These are phyloP conservation scores for Acanthamoeba lenticulata DNA, from an alignment of 208 protist genomes.

Conservation along the genomic window DNA sequence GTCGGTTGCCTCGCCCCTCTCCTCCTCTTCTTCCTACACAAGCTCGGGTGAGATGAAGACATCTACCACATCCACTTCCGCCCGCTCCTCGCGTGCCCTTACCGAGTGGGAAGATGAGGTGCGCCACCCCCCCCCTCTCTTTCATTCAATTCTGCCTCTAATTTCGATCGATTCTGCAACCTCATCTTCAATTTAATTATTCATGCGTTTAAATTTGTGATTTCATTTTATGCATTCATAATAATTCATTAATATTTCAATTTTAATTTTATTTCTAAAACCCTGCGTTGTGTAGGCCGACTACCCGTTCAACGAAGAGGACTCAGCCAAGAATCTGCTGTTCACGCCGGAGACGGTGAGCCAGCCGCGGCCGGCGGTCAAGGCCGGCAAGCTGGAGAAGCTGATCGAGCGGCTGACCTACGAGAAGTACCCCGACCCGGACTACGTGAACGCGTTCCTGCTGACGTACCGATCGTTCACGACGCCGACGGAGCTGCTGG, in stretches of 20 bases:
- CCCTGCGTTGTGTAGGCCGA: not conserved
- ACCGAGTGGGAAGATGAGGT: conserved; percentile 39
- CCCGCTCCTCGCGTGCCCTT: not conserved
- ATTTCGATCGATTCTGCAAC: not conserved
- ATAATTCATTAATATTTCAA: not conserved
- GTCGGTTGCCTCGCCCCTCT: not conserved
- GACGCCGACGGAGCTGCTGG: conserved; percentile 40
- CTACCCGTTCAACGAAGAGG: conserved; percentile 42
- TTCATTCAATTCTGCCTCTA: not conserved
- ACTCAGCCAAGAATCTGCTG: conserved; percentile 9
- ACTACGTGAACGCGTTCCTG: conserved; percentile 59
- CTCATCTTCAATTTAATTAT: not conserved
- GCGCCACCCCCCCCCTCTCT: not conserved
- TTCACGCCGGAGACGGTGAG: not conserved
- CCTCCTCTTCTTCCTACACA: conserved; percentile 18
- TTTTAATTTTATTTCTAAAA: not conserved
- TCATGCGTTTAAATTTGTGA: no score
- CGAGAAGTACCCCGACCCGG: conserved; percentile 33
- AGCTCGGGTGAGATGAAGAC: conserved; percentile 37
- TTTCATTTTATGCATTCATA: no score
- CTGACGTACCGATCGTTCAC: conserved; percentile 72
- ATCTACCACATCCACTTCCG: not conserved
- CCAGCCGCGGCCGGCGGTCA: conserved; percentile 9
- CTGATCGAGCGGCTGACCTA: conserved; percentile 63
- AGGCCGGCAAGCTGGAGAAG: conserved; percentile 67